Evolutionary conservation across 805 yeast species (phyloP), one percentile per base, ranked within the genome.

Genomic region (Saccharomycopsis guyanensis): DNA sequence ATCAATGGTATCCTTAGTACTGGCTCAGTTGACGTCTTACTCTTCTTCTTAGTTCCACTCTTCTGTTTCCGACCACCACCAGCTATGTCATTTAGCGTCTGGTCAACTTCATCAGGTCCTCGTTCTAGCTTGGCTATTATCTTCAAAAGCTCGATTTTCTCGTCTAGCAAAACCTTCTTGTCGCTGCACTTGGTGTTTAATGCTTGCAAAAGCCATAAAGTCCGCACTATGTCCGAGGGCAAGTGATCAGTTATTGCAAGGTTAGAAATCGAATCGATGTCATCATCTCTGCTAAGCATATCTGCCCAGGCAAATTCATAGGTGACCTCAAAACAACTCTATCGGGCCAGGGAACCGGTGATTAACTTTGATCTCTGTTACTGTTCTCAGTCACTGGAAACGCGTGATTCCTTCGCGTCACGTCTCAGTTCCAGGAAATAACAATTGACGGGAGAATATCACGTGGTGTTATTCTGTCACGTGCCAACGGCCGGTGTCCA

Each of bases 181-280:
- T 51, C 42, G n/a, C 53, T 42, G 34, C 52, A 45, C 29, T 56
- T 50, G 36, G 36, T 50, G 51, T 66, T 66, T 4, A 68, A 50
- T 0, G 66, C 57, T 45, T 69, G 72, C 4, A 68, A 55, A 12
- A 64, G 53, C 72, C 73, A 68, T 15, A 68, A 52, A 32, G 68
- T 60, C 19, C 73, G 56, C 10, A 68, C 63, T n/a, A 69, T 53
- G 38, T 69, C 72, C 20, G 70, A 63, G 0, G 73, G 73, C 13
- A 69, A 57, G 50, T 69, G 73, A 48, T 70, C 75, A 18, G 53
- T 50, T 18, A 50, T 42, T 15, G 51, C 42, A 16, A 50, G 46
- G 27, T 47, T 50, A n/a, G 49, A 45, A 4, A 50, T 29, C 24
- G 39, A 24, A 15, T 39, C 24, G 22, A 36, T 24, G 35, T 43